These are phyloP conservation scores for Didymella segeticola DNA, from an alignment of 2,329 filamentous ascomycete species.

Conservation along the genomic window DNA sequence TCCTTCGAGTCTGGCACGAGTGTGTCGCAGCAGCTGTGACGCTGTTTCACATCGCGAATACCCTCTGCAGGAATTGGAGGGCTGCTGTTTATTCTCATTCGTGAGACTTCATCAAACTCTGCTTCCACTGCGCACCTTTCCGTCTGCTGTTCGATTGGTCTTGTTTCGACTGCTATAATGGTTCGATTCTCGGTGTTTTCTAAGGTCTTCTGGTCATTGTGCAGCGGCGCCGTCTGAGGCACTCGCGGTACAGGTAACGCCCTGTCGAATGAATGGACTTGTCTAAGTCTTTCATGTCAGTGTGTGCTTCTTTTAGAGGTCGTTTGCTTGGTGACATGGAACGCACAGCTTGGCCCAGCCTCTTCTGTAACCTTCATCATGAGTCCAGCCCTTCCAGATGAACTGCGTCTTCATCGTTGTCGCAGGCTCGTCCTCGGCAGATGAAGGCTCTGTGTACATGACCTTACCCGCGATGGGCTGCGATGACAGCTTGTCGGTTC, in stretches of 20 bases:
- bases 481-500: slow-evolving; percentile 13
- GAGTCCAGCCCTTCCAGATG: slow-evolving; percentile 14
- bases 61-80: too few species aligned
- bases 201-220: too few species aligned
- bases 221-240: neutral
- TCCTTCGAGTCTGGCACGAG: too few species aligned
- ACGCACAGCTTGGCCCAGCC: slow-evolving; percentile 14
- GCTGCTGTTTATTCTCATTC: too few species aligned
- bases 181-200: too few species aligned
- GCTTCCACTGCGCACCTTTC: too few species aligned
- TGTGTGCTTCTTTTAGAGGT: neutral
- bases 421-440: neutral
- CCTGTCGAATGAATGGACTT: neutral
- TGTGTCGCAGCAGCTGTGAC: too few species aligned
- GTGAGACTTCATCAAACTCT: too few species aligned
- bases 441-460: slow-evolving; percentile 14
- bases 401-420: neutral
- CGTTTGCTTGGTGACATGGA: neutral
- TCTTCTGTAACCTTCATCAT: slow-evolving; percentile 6
- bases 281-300: slow-evolving; percentile 1
- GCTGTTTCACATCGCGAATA: too few species aligned
- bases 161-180: neutral
- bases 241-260: neutral
- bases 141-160: neutral
- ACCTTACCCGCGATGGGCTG: slow-evolving; percentile 16